These are phyloP conservation scores for Penicillium vulpinum DNA, from an alignment of 2,329 filamentous ascomycete species.

Conservation along the genomic window DNA sequence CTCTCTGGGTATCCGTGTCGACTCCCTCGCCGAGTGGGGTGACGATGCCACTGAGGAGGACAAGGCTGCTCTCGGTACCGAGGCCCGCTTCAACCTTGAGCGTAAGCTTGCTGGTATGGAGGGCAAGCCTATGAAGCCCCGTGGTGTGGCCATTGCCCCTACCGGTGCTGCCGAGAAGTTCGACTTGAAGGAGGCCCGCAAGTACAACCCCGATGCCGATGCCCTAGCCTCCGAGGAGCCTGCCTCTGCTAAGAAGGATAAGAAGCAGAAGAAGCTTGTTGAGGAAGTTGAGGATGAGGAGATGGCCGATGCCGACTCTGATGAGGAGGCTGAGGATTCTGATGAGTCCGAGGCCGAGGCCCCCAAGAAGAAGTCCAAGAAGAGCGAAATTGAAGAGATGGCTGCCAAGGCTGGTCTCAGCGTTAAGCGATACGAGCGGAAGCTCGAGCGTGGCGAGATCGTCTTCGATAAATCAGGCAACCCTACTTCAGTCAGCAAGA, in stretches of 20 bases:
- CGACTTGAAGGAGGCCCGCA: slow-evolving; percentile 85
- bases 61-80: slow-evolving; percentile 75
- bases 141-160: slow-evolving; percentile 72
- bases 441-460: slow-evolving; percentile 74
- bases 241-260: slow-evolving; percentile 42
- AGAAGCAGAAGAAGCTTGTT: slow-evolving; percentile 51
- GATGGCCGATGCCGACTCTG: slow-evolving; percentile 44
- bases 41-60: slow-evolving; percentile 84
- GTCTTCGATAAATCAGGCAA: slow-evolving; percentile 65
- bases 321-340: slow-evolving; percentile 33
- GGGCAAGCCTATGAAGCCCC: slow-evolving; percentile 81
- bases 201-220: slow-evolving; percentile 94
- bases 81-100: slow-evolving; percentile 51
- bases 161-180: slow-evolving; percentile 71
- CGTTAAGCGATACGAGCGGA: slow-evolving; percentile 74
- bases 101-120: slow-evolving; percentile 64
- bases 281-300: slow-evolving; percentile 49
- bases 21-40: slow-evolving; percentile 79
- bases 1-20: slow-evolving; percentile 87
- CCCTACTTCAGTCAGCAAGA: slow-evolving; percentile 70
- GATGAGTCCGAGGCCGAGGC: slow-evolving; percentile 34
- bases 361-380: slow-evolving; percentile 42
- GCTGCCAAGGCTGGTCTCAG: slow-evolving; percentile 69
- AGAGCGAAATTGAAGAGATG: slow-evolving; percentile 54
- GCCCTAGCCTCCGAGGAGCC: slow-evolving; percentile 71